Conservation (phyloP, 2,329 filamentous ascomycete genomes). For the Fusarium buxicola region DNA sequence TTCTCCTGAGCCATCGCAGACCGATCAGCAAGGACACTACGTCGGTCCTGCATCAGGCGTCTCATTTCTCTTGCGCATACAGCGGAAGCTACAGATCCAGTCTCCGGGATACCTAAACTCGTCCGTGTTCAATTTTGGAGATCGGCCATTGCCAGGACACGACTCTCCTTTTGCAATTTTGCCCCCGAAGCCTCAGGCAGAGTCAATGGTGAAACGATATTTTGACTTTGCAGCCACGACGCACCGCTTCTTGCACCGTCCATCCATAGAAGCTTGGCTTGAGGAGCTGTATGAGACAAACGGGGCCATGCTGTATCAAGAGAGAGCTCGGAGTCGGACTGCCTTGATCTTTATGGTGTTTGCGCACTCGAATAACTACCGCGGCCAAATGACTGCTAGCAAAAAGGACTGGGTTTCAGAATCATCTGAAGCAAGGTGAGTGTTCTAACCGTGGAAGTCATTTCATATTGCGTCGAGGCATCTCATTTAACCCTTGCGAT, state of each 20-base stretch:
- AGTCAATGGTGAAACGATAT: slow-evolving; percentile 57
- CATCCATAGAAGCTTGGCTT: slow-evolving; percentile 59
- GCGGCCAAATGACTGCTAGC: slow-evolving; percentile 38
- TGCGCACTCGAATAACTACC: slow-evolving; percentile 57
- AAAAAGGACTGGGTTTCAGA: not conserved
- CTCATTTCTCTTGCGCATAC: slow-evolving; percentile 20
- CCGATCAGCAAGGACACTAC: slow-evolving; percentile 19
- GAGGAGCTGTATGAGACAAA: slow-evolving; percentile 51
- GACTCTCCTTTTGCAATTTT: slow-evolving; percentile 52
- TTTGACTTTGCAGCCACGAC: slow-evolving; percentile 67
- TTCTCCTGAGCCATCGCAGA: slow-evolving; percentile 13
- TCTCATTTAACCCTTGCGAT: not conserved
- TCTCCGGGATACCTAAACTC: slow-evolving; percentile 53
- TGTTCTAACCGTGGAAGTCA: not conserved
- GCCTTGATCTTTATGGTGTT: slow-evolving; percentile 62
- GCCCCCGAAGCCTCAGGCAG: slow-evolving; percentile 48
- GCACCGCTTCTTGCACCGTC: slow-evolving; percentile 64
- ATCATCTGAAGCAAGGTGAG: not conserved
- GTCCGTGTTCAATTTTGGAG: slow-evolving; percentile 60
- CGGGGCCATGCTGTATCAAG: slow-evolving; percentile 31
- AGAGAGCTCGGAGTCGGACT: slow-evolving; percentile 40
- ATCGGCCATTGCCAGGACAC: slow-evolving; percentile 56
- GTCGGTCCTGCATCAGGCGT: slow-evolving; percentile 20
- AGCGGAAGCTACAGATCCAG: slow-evolving; percentile 53
- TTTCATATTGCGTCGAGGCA: not conserved